Evolutionary conservation across 176 grass and related monocot genomes (phyloP).

Genomic region (Areca catechu): DNA sequence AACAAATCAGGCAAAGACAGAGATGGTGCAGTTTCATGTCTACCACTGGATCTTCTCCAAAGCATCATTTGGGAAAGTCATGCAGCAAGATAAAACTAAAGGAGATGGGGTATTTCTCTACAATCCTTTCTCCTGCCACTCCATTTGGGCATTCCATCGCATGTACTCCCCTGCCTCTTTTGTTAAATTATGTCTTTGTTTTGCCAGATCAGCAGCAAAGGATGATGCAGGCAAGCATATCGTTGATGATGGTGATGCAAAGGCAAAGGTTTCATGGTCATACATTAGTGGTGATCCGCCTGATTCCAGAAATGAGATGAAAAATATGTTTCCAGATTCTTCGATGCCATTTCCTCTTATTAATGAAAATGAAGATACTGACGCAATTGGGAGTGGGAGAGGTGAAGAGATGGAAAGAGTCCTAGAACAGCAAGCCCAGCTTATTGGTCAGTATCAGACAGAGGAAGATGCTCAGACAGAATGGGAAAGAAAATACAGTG

Average conservation of each 20-base stretch:
- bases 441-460: conserved; percentile 62
- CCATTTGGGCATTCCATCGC: background rate
- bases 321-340: too few relatives aligned
- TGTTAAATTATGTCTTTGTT: conserved; percentile 7
- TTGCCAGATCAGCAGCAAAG: conserved; percentile 25
- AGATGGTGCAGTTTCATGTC: conserved; percentile 33
- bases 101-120: conserved; percentile 33
- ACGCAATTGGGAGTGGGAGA: conserved; percentile 27
- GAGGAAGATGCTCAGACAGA: conserved; percentile 74
- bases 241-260: conserved; percentile 1
- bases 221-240: conserved; percentile 14
- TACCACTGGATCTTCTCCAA: conserved; percentile 50
- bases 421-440: conserved; percentile 74
- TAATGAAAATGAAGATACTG: conserved; percentile 7
- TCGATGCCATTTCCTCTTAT: conserved; percentile 16
- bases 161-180: background rate
- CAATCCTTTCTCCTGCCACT: background rate
- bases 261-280: conserved; percentile 6
- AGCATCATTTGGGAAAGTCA: conserved; percentile 76
- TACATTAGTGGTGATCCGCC: conserved; percentile 12
- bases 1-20: conserved; percentile 49
- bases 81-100: conserved; percentile 76
- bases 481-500: conserved; percentile 74
- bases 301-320: conserved; percentile 18
- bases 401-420: conserved; percentile 70